Conservation (phyloP, 148 eudicot genomes). For the Rhododendron simsii region DNA sequence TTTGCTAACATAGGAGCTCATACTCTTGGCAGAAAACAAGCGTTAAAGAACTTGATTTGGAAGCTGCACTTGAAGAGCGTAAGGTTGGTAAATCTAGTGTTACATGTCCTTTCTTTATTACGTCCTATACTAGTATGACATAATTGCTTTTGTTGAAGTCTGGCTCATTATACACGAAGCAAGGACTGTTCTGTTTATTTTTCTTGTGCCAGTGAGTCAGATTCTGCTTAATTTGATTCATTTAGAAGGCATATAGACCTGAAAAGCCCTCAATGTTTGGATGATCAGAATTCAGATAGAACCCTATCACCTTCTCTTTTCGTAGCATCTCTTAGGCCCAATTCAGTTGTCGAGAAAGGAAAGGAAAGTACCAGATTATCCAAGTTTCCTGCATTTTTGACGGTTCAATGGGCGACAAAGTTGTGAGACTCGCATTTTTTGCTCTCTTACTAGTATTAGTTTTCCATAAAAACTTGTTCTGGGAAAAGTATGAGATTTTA, state of each 20-base stretch:
- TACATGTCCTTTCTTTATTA: not conserved
- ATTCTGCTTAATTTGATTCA: not conserved
- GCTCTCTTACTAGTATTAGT: not conserved
- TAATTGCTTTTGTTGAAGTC: not conserved
- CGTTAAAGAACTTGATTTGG: constrained; percentile 87
- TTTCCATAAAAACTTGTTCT: not conserved
- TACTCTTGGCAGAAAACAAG: constrained; percentile 64
- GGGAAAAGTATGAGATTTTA: not conserved
- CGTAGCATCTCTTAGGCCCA: not conserved
- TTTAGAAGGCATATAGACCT: constrained; percentile 1
- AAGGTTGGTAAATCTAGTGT: constrained; percentile 43
- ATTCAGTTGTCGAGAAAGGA: not conserved
- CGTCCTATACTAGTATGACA: not conserved
- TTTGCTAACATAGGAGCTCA: constrained; percentile 6
- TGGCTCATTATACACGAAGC: not conserved
- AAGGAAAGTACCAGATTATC: not conserved
- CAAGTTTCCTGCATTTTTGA: not conserved
- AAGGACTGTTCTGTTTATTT: not conserved
- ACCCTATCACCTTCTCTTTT: not conserved
- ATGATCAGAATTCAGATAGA: not conserved
- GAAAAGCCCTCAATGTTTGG: not conserved
- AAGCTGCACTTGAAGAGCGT: constrained; percentile 91
- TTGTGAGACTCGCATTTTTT: not conserved
- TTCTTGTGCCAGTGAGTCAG: not conserved
- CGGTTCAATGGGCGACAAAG: not conserved